phyloP scores from a whole-genome alignment of 306 rosid species.

The Cicer pinnatifidum region DNA sequence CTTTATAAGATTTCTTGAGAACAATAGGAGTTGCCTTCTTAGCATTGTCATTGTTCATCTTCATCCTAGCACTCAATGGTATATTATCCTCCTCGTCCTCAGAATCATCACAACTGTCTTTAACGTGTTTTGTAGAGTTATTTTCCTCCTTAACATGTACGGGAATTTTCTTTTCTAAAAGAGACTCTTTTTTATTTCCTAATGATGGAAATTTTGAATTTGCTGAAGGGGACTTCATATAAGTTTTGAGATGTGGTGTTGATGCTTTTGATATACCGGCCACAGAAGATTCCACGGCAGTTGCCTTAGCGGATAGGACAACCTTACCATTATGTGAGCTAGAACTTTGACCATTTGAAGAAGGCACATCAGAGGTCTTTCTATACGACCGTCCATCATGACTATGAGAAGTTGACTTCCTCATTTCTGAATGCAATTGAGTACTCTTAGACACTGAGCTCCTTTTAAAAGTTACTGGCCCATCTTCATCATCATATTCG shows the following conservation, averaged over 20 bases:
- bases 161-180: slow-evolving; percentile 36
- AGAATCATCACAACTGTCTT: slow-evolving; percentile 39
- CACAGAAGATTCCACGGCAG: slow-evolving; percentile 28
- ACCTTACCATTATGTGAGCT: slow-evolving; percentile 38
- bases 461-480: slow-evolving; percentile 47
- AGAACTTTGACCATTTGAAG: slow-evolving; percentile 53
- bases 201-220: slow-evolving; percentile 37
- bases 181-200: slow-evolving; percentile 43
- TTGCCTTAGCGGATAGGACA: slow-evolving; percentile 39
- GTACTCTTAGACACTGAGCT: slow-evolving; percentile 46
- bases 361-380: slow-evolving; percentile 39
- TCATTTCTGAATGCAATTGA: slow-evolving; percentile 45
- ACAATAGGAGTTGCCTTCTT: slow-evolving; percentile 36
- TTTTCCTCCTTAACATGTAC: slow-evolving; percentile 46
- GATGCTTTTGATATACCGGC: slow-evolving; percentile 42
- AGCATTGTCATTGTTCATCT: slow-evolving; percentile 29
- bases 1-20: slow-evolving; percentile 46
- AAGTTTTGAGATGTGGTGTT: slow-evolving; percentile 35
- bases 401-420: slow-evolving; percentile 47
- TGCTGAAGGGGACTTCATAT: slow-evolving; percentile 34
- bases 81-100: slow-evolving; percentile 52
- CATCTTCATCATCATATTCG: slow-evolving; percentile 47
- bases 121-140: slow-evolving; percentile 8
- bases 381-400: slow-evolving; percentile 43
- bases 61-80: slow-evolving; percentile 52